Conservation (phyloP, 768 basidiomycete species). For the Artomyces pyxidatus region DNA sequence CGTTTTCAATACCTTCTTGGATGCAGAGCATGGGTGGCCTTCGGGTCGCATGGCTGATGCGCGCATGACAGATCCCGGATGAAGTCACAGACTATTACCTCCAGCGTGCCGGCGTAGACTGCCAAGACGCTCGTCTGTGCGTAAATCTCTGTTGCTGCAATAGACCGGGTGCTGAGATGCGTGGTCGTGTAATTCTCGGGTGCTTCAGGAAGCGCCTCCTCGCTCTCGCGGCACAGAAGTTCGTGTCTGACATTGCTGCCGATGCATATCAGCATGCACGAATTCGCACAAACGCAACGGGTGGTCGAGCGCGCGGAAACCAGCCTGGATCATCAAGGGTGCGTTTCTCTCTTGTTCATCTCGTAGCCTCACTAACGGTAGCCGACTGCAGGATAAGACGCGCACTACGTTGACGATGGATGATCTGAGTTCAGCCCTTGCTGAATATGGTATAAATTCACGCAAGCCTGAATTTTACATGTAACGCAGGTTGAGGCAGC, state of each 20-base stretch:
- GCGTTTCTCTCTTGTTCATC: slow-evolving; percentile 14
- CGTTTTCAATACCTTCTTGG: slow-evolving; percentile 9
- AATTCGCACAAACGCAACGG: slow-evolving; percentile 81
- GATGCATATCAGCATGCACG: slow-evolving; percentile 98
- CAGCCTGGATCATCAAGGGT: slow-evolving; percentile 63
- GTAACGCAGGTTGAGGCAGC: slow-evolving; percentile 26
- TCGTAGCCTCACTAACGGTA: not conserved
- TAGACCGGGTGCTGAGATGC: not conserved
- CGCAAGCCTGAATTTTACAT: slow-evolving; percentile 93
- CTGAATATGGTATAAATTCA: slow-evolving; percentile 93
- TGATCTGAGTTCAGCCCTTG: slow-evolving; percentile 84
- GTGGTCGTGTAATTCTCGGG: slow-evolving; percentile 1
- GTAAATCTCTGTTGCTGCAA: slow-evolving; percentile 19
- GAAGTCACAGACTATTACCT: slow-evolving; percentile 98
- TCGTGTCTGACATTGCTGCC: slow-evolving; percentile 91
- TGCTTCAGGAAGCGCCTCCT: slow-evolving; percentile 78
- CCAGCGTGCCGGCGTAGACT: slow-evolving; percentile 92
- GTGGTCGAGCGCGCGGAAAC: slow-evolving; percentile 60
- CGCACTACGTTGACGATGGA: slow-evolving; percentile 96
- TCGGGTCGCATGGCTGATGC: not conserved
- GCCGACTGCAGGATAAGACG: slow-evolving; percentile 62
- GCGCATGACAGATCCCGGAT: slow-evolving; percentile 70
- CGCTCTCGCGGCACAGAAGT: slow-evolving; percentile 94
- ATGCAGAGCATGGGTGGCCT: no score
- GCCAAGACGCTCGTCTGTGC: slow-evolving; percentile 87